Evolutionary conservation across 1,139 yeast species (phyloP).

Genomic region (Yamadazyma conglobata): DNA sequence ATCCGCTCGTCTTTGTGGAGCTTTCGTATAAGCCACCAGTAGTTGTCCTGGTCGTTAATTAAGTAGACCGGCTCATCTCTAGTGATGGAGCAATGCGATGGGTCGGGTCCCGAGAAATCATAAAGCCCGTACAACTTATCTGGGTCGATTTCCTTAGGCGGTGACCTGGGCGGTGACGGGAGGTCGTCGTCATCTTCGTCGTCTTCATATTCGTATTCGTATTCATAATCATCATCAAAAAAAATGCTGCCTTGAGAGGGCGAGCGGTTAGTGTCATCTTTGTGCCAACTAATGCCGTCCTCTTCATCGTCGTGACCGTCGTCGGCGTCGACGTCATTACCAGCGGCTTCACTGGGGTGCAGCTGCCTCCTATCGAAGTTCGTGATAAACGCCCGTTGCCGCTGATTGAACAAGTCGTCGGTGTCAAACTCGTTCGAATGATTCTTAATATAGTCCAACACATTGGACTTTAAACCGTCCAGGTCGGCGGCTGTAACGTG

Average conservation of each 20-base stretch:
- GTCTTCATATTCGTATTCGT: slow-evolving; percentile 16
- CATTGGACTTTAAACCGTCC: slow-evolving; percentile 8
- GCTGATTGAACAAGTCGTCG: slow-evolving; percentile 34
- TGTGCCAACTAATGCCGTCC: slow-evolving; percentile 1
- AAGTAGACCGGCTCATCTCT: slow-evolving; percentile 83
- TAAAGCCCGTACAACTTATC: slow-evolving; percentile 81
- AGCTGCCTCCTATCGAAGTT: slow-evolving; percentile 28
- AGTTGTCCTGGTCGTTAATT: slow-evolving; percentile 84
- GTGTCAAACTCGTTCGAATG: slow-evolving; percentile 24
- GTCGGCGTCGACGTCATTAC: not conserved
- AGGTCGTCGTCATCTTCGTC: slow-evolving; percentile 29
- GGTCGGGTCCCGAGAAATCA: slow-evolving; percentile 89
- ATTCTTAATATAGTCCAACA: slow-evolving; percentile 13
- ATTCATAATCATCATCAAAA: slow-evolving; percentile 12
- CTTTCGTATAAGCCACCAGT: slow-evolving; percentile 93
- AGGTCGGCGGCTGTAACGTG: not conserved
- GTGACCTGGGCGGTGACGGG: slow-evolving; percentile 73
- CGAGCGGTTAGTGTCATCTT: slow-evolving; percentile 1
- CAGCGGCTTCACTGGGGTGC: not conserved
- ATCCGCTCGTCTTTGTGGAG: slow-evolving; percentile 42
- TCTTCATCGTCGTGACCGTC: too few species aligned
- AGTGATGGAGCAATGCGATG: slow-evolving; percentile 78
- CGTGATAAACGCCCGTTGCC: slow-evolving; percentile 28
- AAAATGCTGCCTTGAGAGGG: slow-evolving; percentile 15
- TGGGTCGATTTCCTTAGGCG: slow-evolving; percentile 82